Evolutionary conservation across 768 basidiomycete species (phyloP), one percentile per base, ranked within the genome.

Genomic region (Leucocoprinus leucothites): DNA sequence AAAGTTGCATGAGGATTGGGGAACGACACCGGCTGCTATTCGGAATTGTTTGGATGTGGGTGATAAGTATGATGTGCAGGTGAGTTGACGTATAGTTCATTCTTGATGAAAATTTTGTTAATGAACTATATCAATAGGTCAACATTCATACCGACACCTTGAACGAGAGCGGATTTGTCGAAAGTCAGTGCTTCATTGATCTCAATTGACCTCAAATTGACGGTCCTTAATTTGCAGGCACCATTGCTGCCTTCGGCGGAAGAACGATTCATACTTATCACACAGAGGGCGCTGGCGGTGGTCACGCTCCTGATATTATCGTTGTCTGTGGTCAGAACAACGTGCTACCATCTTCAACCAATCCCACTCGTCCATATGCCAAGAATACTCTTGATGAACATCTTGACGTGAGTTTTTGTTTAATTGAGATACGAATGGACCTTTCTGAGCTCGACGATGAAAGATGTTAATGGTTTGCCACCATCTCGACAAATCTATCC

Each of bases 381-480:
- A 73, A 76, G 28, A 98, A 98, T 66, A 99, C 97, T 0, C 76
- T 98, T 6, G 94, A 97, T 59, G 97, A 98, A 67, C 97, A 99
- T 72, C 83, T 97, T 14, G 97, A 98, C 65, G 96, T 96, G 63
- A 66, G 88, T 65, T 4, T 5, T 31, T 11, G 4, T 40, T 35
- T 16, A 19, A 41, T 8, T 43, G 14, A 14, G 36, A 44, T 2
- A 31, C 28, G 1, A 19, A 41, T 48, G 22, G 1, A 19, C 19
- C 6, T 5, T 53, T 35, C 38, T 13, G 45, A 19, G 19, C 40
- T 25, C 13, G n/a, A 50, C 60, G 38, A 54, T 34, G 41, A 48
- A 13, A 97, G 95, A 99, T 98, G 97, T 78, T 98, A 21, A 98
- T 98, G 94, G 94, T 98, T n/a, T 97, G 94, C 69, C 96, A 99